These are phyloP conservation scores for Fusarium clavum DNA, from an alignment of 2,329 filamentous ascomycete genomes.

Conservation along the genomic window DNA sequence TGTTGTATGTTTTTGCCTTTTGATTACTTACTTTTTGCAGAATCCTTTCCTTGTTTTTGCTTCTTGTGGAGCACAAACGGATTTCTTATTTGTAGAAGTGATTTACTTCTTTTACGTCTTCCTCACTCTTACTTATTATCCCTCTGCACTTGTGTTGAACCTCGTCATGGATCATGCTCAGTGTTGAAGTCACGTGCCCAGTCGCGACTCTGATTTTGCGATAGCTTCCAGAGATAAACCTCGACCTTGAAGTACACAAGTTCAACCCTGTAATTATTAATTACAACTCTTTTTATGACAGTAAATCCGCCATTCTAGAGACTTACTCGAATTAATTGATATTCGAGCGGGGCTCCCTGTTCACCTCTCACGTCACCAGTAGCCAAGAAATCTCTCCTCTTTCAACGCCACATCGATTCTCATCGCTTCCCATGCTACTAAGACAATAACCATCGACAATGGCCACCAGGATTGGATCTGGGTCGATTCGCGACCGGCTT, in stretches of 20 bases:
- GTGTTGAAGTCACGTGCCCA: background rate
- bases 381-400: background rate
- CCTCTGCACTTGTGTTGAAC: background rate
- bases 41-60: fast-evolving
- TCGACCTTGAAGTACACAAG: background rate
- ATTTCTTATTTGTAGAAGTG: background rate
- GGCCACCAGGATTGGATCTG: background rate
- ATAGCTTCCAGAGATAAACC: background rate
- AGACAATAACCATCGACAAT: background rate
- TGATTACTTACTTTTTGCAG: fast-evolving
- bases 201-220: background rate
- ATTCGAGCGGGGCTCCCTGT: background rate
- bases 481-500: background rate
- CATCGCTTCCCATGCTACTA: background rate
- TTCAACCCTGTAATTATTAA: background rate
- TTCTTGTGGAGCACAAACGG: too few relatives aligned
- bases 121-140: too few relatives aligned
- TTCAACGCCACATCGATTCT: background rate
- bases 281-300: background rate
- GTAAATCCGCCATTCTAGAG: background rate
- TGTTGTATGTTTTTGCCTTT: background rate
- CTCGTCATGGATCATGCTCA: background rate
- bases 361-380: background rate
- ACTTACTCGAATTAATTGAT: fast-evolving
- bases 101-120: background rate